Evolutionary conservation across 208 protist species (phyloP), one percentile per base, ranked within the genome.

Genomic region (Acanthamoeba culbertsoni): DNA sequence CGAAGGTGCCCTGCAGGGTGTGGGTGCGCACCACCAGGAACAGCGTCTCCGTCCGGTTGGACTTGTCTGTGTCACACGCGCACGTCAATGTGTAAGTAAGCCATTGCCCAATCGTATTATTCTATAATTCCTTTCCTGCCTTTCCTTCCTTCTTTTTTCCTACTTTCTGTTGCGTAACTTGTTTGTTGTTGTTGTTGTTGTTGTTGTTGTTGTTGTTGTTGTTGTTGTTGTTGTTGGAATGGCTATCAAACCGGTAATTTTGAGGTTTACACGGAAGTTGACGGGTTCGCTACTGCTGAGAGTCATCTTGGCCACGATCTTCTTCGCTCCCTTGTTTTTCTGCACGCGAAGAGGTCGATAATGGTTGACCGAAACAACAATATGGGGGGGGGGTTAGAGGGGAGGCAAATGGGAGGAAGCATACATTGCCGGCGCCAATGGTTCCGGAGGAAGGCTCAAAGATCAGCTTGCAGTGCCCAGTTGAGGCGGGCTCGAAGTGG

Each of bases 251-350:
- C 84, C 84, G 26, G 37, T 62, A 28, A 91, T 91, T 28, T 71
- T 62, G 57, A 91, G 84, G 57, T 91, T 91, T 5, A 91, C 55
- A 6, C 84, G 84, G 59, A 91, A 71, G 55, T 91, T 91, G 35
- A 91, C 26, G 31, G 40, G 33, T 28, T 62, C 84, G 28, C n/a
- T 45, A 23, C 20, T 33, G 31, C 5, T 62, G 26, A 91, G 57
- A 3, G 43, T 71, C 26, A 91, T 7, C 43, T 91, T 91, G 84
- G 59, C 84, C 5, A 40, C 23, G 43, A 91, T 91, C 84, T 91
- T 91, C 84, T 91, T 91, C 12, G 75, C 18, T 5, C 46, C 77
- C 77, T 86, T 86, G 77, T 91, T 91, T 28, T 91, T 91, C 84
- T 91, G 84, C 43, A 91, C 46, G 26, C 46, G n/a, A 8, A 28